Evolutionary conservation across 108 stramenopile species (phyloP).

Genomic region (Seminavis robusta): DNA sequence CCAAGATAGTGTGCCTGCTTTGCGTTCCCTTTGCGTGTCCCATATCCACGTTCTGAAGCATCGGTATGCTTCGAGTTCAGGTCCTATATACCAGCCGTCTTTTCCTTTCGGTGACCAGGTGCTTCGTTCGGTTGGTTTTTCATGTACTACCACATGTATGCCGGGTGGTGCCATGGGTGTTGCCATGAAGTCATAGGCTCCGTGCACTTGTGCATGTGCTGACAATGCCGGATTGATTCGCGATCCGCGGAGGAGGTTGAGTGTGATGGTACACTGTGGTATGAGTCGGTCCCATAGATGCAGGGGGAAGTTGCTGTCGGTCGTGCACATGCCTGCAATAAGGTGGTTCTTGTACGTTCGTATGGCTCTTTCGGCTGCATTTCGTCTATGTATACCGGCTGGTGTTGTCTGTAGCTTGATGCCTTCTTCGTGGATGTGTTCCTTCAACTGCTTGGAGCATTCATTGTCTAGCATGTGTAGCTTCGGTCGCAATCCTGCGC

Average conservation of each 20-base stretch:
- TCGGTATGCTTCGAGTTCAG: slow-evolving; percentile 25
- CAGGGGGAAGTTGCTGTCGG: slow-evolving; percentile 27
- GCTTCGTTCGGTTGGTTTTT: slow-evolving; percentile 8
- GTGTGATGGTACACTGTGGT: slow-evolving; percentile 31
- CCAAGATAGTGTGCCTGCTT: slow-evolving; percentile 35
- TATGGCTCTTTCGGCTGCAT: slow-evolving; percentile 52
- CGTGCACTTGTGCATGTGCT: slow-evolving; percentile 12
- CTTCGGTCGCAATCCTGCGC: neutral
- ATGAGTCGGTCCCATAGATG: slow-evolving; percentile 27
- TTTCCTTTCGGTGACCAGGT: slow-evolving; percentile 17
- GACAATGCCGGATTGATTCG: slow-evolving; percentile 24
- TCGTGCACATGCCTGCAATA: slow-evolving; percentile 29
- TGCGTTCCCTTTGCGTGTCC: slow-evolving; percentile 5
- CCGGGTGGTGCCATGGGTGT: slow-evolving; percentile 47
- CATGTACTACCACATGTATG: slow-evolving; percentile 19
- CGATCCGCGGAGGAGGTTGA: slow-evolving; percentile 29
- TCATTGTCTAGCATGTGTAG: slow-evolving; percentile 25
- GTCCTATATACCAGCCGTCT: slow-evolving; percentile 26
- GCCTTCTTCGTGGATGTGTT: slow-evolving; percentile 4
- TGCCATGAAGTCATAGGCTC: slow-evolving; percentile 32
- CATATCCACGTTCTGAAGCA: slow-evolving; percentile 9
- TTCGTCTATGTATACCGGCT: slow-evolving; percentile 25
- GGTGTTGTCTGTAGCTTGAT: slow-evolving; percentile 33
- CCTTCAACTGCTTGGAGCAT: slow-evolving; percentile 8
- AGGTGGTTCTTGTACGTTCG: slow-evolving; percentile 45